Conservation (phyloP, 2,329 filamentous ascomycete genomes). For the Cladosporium sp. region DNA sequence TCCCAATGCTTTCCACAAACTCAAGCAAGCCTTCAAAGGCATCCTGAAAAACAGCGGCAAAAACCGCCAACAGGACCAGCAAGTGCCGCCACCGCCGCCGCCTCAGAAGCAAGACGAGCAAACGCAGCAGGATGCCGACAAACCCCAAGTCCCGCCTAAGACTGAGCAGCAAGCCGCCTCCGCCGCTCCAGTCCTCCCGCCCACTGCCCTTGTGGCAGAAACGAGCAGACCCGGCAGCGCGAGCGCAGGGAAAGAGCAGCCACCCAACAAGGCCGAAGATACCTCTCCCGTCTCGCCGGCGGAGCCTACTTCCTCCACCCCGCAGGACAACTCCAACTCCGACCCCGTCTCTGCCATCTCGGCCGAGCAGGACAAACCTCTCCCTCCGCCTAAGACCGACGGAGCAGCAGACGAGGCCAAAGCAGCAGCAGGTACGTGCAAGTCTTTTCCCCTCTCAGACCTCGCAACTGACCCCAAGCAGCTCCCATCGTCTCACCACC, state of each 20-base stretch:
- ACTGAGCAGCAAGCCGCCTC: constrained; percentile 8
- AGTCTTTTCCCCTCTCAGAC: not conserved
- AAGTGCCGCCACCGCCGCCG: constrained; percentile 6
- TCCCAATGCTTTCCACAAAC: constrained; percentile 20
- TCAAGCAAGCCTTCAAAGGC: constrained; percentile 27
- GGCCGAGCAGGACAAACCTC: constrained; percentile 10
- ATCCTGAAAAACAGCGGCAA: constrained; percentile 23
- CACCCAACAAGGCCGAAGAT: not conserved
- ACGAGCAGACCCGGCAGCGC: not conserved
- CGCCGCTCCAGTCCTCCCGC: not conserved
- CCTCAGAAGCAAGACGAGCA: constrained; percentile 9
- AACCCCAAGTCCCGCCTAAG: not conserved
- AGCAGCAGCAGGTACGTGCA: not conserved
- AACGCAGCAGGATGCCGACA: not conserved
- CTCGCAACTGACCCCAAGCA: not conserved
- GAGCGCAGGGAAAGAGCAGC: not conserved
- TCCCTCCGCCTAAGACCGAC: constrained; percentile 10
- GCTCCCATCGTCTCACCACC: not conserved
- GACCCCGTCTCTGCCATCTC: constrained; percentile 9
- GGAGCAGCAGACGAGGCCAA: constrained; percentile 12
- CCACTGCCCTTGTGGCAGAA: not conserved
- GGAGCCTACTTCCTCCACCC: not conserved
- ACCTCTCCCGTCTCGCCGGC: constrained; percentile 1
- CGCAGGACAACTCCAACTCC: not conserved
- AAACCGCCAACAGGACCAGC: constrained; percentile 15